These are phyloP conservation scores for Rhynchosporium graminicola DNA, from an alignment of 2,329 filamentous ascomycete genomes.

Conservation along the genomic window DNA sequence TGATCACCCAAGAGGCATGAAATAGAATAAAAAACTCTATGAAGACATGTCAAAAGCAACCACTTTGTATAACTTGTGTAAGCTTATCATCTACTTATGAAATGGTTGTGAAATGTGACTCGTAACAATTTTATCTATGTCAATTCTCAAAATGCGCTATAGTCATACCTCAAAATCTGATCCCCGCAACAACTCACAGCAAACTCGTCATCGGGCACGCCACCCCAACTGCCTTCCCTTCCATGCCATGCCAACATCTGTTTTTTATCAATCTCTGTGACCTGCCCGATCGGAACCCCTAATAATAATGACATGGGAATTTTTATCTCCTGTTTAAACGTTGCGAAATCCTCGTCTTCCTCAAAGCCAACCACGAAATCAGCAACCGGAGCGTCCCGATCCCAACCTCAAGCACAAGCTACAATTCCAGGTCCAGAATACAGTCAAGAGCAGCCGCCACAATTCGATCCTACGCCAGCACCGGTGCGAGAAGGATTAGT, in stretches of 20 bases:
- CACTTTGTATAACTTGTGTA: neutral
- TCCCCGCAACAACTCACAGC: neutral
- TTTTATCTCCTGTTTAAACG: conserved; percentile 10
- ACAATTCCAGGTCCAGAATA: conserved; percentile 6
- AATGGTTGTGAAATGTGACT: neutral
- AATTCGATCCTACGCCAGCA: conserved; percentile 20
- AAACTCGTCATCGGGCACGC: conserved; percentile 17
- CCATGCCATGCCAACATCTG: neutral
- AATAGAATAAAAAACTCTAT: conserved; percentile 34
- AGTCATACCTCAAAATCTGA: neutral
- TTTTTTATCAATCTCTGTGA: neutral
- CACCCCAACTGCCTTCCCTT: conserved; percentile 8
- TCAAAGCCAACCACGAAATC: neutral
- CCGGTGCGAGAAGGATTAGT: conserved; percentile 22
- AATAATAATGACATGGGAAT: conserved; percentile 10
- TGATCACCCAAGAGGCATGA: conserved; percentile 31
- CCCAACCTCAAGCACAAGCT: conserved; percentile 1
- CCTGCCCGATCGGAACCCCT: neutral
- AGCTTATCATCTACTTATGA: no score
- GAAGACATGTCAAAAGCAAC: conserved; percentile 35
- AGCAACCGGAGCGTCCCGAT: neutral
- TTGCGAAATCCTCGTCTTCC: neutral
- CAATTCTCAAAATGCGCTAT: neutral
- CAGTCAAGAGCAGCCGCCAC: conserved; percentile 19
- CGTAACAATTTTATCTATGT: neutral